These are phyloP conservation scores for Sporothrix schenckii DNA, from an alignment of 2,329 filamentous ascomycete species.

Conservation along the genomic window DNA sequence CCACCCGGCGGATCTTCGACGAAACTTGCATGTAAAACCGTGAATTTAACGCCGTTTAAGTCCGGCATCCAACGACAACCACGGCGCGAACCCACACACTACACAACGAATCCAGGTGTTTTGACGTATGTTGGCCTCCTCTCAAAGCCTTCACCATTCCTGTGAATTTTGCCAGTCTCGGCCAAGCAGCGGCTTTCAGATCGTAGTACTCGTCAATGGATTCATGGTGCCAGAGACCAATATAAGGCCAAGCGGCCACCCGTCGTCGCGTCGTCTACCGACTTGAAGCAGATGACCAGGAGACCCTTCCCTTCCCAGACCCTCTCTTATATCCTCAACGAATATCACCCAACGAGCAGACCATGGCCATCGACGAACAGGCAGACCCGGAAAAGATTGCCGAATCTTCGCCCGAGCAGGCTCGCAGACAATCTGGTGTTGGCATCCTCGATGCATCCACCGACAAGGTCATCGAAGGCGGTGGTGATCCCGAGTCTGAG, in stretches of 20 bases:
- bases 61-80: slow-evolving; percentile 16
- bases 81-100: neutral
- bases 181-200: neutral
- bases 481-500: neutral
- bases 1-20: neutral
- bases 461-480: neutral
- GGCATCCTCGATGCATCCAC: neutral
- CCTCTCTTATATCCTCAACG: neutral
- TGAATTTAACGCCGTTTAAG: slow-evolving; percentile 22
- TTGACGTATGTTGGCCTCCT: neutral
- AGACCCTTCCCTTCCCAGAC: neutral
- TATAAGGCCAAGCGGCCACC: slow-evolving; percentile 16
- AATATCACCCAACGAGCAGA: neutral
- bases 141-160: neutral
- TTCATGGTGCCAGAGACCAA: slow-evolving; percentile 10
- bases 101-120: neutral
- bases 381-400: neutral
- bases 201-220: neutral
- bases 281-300: neutral
- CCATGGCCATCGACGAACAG: neutral
- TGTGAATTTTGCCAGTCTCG: slow-evolving; percentile 2
- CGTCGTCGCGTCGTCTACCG: neutral
- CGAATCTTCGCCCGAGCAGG: neutral
- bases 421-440: neutral
- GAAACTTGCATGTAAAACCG: neutral